phyloP scores from a whole-genome alignment of 2,329 filamentous ascomycete species.

The Fusarium secorum region DNA sequence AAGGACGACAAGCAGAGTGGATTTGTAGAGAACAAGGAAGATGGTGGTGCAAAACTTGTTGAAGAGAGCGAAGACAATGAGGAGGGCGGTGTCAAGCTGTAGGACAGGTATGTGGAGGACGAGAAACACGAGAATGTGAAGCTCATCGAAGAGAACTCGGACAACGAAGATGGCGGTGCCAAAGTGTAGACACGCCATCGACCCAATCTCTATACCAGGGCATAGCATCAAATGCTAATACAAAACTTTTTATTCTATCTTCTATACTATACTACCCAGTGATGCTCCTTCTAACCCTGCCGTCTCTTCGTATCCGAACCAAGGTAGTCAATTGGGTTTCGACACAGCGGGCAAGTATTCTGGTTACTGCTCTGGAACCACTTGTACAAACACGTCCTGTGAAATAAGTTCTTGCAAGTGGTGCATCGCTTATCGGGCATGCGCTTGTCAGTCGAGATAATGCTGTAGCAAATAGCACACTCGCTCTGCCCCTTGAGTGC shows the following conservation, averaged over 20 bases:
- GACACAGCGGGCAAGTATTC: constrained; percentile 90
- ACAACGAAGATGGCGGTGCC: not conserved
- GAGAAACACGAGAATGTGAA: not conserved
- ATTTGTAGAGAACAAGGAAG: not conserved
- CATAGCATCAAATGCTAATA: not conserved
- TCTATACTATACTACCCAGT: not conserved
- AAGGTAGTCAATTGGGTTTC: constrained; percentile 79
- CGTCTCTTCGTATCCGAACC: constrained; percentile 53
- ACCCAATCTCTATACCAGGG: not conserved
- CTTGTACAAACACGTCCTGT: constrained; percentile 87
- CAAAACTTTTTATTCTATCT: constrained; percentile 20
- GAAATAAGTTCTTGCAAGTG: constrained; percentile 95
- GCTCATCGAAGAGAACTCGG: not conserved
- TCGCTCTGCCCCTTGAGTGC: constrained; percentile 92
- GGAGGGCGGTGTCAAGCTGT: constrained; percentile 9
- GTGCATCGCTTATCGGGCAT: constrained; percentile 90
- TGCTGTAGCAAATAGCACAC: constrained; percentile 96
- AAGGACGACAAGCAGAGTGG: not conserved
- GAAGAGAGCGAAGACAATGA: not conserved
- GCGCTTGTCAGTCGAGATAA: constrained; percentile 87
- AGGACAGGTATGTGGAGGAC: not conserved
- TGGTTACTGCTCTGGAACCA: constrained; percentile 97
- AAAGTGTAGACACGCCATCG: not conserved
- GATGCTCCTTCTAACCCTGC: constrained; percentile 28
- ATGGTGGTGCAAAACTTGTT: not conserved